Base-by-base conservation (phyloP, 345 rosid genomes). In the Populus nigra region DNA sequence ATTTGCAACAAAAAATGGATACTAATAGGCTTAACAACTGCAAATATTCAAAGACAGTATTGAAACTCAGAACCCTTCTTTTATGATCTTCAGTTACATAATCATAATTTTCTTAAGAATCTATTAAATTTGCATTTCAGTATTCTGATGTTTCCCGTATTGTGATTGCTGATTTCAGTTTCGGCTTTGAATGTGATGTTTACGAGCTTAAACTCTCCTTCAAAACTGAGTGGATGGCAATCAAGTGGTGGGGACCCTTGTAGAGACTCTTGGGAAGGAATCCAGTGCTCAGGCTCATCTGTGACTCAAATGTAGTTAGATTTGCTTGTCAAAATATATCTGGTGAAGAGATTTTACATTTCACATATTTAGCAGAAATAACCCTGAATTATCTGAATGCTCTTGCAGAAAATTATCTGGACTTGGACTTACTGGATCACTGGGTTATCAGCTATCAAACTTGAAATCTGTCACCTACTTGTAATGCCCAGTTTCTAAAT, bases 231-330 rank as follows among this genome's bases (percentile, higher is more conserved):
- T 29, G 92, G 91, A 22, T 96, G 99, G 99, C 77, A 85, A 83
- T 69, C 91, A 18, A 79, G 80, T 49, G 98, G 97, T 11, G 98
- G 99, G 2, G 96, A 93, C 83, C 98, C 98, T 77, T 93, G 99
- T 79, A 94, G 89, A 5, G 91, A 90, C 38, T 84, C 91, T 38
- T 96, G 99, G 97, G 84, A 90, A 82, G 99, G 98, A 78, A 88
- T 96, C 78, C 83, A 82, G 75, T 96, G 99, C 91, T 87, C 91
- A 8, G 95, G 91, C 71, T 90, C 95, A 7, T 83, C 92, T 63
- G 90, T 96, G 71, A 91, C 93, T 69, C 87, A 92, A 89, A 88
- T 96, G 99, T 91, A 76, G 38, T 76, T 63, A 13, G 8, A 71
- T 41, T 36, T 27, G 17, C 50, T 8, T 49, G 1, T 38, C n/a